phyloP scores from a whole-genome alignment of 345 rosid species.

The Rhodamnia rubescens region DNA sequence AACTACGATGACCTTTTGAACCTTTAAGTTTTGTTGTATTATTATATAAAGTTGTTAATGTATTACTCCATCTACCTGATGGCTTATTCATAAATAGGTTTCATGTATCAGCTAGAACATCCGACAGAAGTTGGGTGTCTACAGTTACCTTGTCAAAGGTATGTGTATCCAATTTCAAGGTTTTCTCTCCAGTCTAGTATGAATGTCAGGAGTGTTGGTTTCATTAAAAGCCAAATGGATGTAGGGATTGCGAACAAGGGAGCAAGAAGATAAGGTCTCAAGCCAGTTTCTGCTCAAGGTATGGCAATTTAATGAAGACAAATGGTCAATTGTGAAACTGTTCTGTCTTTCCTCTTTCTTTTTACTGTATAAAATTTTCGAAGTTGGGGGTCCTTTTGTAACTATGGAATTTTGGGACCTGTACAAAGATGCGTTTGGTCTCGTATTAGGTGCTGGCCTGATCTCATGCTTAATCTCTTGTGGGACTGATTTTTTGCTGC shows the following conservation, averaged over 20 bases:
- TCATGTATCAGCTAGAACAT: slow-evolving; percentile 66
- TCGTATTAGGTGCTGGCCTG: background rate
- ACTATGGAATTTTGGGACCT: background rate
- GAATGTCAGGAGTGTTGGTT: background rate
- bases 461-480: background rate
- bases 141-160: slow-evolving; percentile 73
- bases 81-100: slow-evolving; percentile 23
- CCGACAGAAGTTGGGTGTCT: slow-evolving; percentile 42
- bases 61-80: background rate
- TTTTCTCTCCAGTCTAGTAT: background rate
- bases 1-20: background rate
- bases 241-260: slow-evolving; percentile 61
- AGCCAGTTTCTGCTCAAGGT: slow-evolving; percentile 68
- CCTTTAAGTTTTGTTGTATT: background rate
- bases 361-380: background rate
- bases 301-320: background rate
- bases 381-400: background rate
- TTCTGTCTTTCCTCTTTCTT: background rate
- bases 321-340: background rate
- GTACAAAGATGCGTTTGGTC: background rate
- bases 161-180: background rate
- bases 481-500: background rate
- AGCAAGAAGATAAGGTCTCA: slow-evolving; percentile 75
- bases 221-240: background rate
- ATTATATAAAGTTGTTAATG: background rate